A percentile compares a stretch with the other conserved stretches of the same genome.
These are phyloP conservation scores for Aspergillus tubingensis DNA, from an alignment of 2,329 filamentous ascomycete species.

Conservation along the genomic window DNA sequence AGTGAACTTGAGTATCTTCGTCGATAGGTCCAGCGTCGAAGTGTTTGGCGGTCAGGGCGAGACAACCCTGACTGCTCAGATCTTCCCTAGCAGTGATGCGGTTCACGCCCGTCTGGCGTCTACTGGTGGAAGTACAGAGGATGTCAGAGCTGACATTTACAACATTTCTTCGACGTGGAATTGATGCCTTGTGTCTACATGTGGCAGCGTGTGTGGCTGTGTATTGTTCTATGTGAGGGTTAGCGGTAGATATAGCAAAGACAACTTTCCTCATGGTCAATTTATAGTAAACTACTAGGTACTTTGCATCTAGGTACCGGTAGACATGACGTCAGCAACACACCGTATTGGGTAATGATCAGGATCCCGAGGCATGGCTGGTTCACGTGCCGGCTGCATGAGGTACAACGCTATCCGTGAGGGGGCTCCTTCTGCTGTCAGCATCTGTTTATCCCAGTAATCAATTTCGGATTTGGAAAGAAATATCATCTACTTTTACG, in stretches of 20 bases:
- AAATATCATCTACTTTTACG: too few relatives aligned
- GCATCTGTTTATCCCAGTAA: too few relatives aligned
- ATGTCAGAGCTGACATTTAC: background rate
- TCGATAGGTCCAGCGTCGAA: slow-evolving; percentile 34
- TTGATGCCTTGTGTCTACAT: background rate
- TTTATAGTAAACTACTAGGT: too few relatives aligned
- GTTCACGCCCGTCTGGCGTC: background rate
- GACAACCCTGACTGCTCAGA: slow-evolving; percentile 29
- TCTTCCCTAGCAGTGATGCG: slow-evolving; percentile 27
- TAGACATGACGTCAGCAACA: background rate
- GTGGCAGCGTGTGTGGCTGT: too few relatives aligned
- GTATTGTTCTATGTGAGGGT: too few relatives aligned
- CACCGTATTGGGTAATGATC: background rate
- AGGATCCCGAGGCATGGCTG: background rate
- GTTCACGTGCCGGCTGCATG: background rate
- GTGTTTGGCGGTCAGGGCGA: slow-evolving; percentile 31
- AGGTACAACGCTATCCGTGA: background rate
- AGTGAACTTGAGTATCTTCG: slow-evolving; percentile 26
- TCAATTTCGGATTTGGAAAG: too few relatives aligned
- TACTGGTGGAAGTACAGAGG: background rate
- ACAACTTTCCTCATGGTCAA: too few relatives aligned
- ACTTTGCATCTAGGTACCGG: too few relatives aligned
- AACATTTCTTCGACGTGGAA: background rate
- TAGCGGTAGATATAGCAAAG: too few relatives aligned
- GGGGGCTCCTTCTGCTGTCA: background rate